Conservation (phyloP, 2,329 filamentous ascomycete species). For the Neobulgaria alba region DNA sequence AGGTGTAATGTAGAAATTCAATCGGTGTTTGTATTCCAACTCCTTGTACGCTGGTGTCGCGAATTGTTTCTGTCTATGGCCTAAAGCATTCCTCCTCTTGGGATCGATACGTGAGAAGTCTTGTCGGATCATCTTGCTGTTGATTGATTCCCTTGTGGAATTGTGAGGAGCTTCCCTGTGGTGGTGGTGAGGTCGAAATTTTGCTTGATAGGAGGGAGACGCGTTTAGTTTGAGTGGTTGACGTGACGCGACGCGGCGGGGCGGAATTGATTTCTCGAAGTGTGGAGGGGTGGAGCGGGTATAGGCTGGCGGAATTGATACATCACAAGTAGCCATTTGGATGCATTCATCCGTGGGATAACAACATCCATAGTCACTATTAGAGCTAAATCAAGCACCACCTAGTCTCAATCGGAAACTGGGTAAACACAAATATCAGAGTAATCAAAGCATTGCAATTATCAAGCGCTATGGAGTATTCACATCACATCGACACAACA, state of each 20-base stretch:
- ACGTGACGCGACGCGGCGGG: constrained; percentile 3
- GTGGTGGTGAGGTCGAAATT: background rate
- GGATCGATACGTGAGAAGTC: constrained; percentile 31
- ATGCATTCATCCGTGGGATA: too few relatives aligned
- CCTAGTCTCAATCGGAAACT: too few relatives aligned
- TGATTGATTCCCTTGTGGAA: too few relatives aligned
- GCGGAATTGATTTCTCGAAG: too few relatives aligned
- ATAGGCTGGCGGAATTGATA: too few relatives aligned
- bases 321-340: too few relatives aligned
- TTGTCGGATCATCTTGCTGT: constrained; percentile 31
- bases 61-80: constrained; percentile 83
- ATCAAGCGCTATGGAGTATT: constrained; percentile 1
- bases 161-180: background rate
- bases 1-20: constrained; percentile 86
- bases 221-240: background rate
- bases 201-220: constrained; percentile 1
- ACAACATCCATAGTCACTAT: too few relatives aligned
- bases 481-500: background rate
- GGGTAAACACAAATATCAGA: background rate
- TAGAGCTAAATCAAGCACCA: too few relatives aligned
- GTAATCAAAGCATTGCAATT: constrained; percentile 2
- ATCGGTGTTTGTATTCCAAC: constrained; percentile 69
- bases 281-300: too few relatives aligned
- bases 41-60: constrained; percentile 68
- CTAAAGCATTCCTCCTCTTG: constrained; percentile 69